A percentile compares a stretch with the other conserved stretches of the same genome.
These are phyloP conservation scores for Leccinellum albellum DNA, from an alignment of 768 basidiomycete genomes.

Conservation along the genomic window DNA sequence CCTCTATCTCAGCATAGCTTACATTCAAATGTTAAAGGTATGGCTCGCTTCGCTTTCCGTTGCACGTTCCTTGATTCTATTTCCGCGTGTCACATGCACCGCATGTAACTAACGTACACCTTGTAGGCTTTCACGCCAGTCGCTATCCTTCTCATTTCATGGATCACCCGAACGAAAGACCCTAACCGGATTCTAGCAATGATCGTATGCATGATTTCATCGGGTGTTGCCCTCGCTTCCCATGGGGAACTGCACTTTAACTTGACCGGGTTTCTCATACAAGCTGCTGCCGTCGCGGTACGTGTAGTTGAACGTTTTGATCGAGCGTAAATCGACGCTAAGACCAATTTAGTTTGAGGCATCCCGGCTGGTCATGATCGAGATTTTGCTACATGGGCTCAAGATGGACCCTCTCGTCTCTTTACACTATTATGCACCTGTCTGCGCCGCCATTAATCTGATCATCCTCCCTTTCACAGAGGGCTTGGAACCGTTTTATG, in stretches of 20 bases:
- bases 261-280: conserved; percentile 80
- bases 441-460: conserved; percentile 89
- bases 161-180: conserved; percentile 84
- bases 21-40: conserved; percentile 97
- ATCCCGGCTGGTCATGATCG: conserved; percentile 92
- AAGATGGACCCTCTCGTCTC: conserved; percentile 98
- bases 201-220: conserved; percentile 89
- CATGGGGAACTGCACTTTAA: conserved; percentile 87
- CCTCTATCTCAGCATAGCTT: conserved; percentile 85
- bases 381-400: conserved; percentile 87
- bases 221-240: conserved; percentile 85
- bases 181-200: conserved; percentile 75
- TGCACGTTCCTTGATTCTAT: background rate
- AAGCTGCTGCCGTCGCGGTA: conserved; percentile 82
- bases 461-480: conserved; percentile 88
- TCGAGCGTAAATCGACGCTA: background rate
- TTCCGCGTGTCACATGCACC: background rate
- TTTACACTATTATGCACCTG: conserved; percentile 93
- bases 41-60: conserved; percentile 8
- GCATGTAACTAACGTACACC: background rate
- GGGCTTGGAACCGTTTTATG: conserved; percentile 82
- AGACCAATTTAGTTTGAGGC: conserved; percentile 70
- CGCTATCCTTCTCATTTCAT: conserved; percentile 90
- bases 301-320: background rate
- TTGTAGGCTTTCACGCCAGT: conserved; percentile 84